These are phyloP conservation scores for Ophiostoma himal-ulmi DNA, from an alignment of 2,329 filamentous ascomycete genomes.

Conservation along the genomic window DNA sequence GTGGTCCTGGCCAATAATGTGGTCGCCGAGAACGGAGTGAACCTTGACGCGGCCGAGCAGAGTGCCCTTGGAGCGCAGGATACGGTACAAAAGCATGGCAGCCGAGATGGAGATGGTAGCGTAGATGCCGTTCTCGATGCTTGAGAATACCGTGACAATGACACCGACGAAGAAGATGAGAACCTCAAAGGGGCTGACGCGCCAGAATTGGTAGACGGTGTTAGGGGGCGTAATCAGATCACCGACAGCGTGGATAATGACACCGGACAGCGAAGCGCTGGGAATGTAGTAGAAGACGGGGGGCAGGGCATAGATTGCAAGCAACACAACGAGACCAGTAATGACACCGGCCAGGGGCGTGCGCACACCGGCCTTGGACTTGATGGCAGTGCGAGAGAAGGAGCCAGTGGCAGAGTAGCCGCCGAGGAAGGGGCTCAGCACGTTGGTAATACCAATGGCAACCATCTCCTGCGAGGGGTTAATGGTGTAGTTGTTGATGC, in stretches of 20 bases:
- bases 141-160: conserved; percentile 77
- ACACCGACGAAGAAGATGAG: conserved; percentile 92
- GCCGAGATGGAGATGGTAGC: conserved; percentile 71
- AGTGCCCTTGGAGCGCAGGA: conserved; percentile 73
- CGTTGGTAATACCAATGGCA: conserved; percentile 85
- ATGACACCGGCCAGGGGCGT: conserved; percentile 75
- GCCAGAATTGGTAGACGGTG: conserved; percentile 92
- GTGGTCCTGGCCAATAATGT: conserved; percentile 59
- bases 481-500: conserved; percentile 95
- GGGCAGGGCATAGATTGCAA: conserved; percentile 72
- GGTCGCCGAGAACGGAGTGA: conserved; percentile 75
- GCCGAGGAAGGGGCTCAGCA: conserved; percentile 86
- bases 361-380: conserved; percentile 75
- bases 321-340: conserved; percentile 66
- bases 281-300: conserved; percentile 79
- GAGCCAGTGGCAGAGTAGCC: conserved; percentile 84
- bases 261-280: conserved; percentile 60
- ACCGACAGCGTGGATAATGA: conserved; percentile 79
- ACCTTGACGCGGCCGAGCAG: conserved; percentile 81
- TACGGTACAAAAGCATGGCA: conserved; percentile 73
- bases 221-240: conserved; percentile 86
- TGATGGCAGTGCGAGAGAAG: conserved; percentile 67
- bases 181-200: conserved; percentile 82
- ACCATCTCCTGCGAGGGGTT: conserved; percentile 95
- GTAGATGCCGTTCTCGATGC: conserved; percentile 91